Conservation (phyloP, 208 protist genomes). For the Trypanosoma scelopori region DNA sequence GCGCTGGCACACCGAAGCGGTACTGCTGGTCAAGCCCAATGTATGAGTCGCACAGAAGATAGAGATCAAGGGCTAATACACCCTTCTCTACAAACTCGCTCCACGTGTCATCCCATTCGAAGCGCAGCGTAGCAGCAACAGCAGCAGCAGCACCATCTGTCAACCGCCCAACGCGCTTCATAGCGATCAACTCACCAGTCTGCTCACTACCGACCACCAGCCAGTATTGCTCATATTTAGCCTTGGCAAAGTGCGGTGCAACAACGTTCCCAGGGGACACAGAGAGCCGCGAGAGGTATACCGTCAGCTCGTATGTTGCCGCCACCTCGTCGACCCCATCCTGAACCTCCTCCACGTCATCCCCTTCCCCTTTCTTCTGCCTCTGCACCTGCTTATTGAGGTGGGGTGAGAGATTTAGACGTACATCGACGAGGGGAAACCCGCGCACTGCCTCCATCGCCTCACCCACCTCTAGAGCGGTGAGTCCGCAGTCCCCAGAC, state of each 20-base stretch:
- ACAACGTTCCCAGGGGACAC: conserved; percentile 52
- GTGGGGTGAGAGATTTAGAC: conserved; percentile 38
- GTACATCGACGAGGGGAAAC: conserved; percentile 78
- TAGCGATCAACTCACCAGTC: conserved; percentile 89
- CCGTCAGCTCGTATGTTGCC: conserved; percentile 45
- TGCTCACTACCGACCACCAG: conserved; percentile 78
- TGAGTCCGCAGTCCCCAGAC: conserved; percentile 49
- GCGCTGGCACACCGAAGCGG: conserved; percentile 57
- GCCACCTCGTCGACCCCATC: conserved; percentile 34
- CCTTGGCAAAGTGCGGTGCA: conserved; percentile 87
- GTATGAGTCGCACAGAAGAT: conserved; percentile 91
- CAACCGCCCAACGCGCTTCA: conserved; percentile 89
- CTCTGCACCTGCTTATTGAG: too few species aligned
- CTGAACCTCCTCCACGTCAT: conserved; percentile 14
- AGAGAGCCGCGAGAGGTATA: conserved; percentile 72
- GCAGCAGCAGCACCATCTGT: conserved; percentile 31
- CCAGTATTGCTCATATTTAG: conserved; percentile 94
- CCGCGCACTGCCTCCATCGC: conserved; percentile 74
- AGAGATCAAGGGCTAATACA: conserved; percentile 62
- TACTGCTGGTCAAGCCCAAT: conserved; percentile 91
- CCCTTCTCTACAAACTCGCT: conserved; percentile 27
- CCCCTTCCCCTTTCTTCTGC: too few species aligned
- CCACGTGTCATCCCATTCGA: conserved; percentile 92
- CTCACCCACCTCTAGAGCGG: conserved; percentile 47
- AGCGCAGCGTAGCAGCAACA: conserved; percentile 51